Evolutionary conservation across 768 basidiomycete species (phyloP).

Genomic region (Hericium erinaceus): DNA sequence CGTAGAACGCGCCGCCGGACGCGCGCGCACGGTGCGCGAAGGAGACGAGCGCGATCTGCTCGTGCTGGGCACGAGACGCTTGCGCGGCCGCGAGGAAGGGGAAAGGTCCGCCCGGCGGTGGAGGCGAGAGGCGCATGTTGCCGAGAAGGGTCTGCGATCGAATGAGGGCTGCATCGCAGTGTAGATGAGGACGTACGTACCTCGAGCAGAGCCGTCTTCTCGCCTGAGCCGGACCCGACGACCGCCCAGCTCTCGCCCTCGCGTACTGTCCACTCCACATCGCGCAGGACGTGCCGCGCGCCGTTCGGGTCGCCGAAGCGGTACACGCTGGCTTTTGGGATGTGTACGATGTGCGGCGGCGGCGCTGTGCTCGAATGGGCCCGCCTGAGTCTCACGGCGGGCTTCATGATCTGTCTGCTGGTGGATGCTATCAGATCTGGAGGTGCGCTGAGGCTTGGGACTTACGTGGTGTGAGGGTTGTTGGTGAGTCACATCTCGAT

Average conservation of each 20-base stretch:
- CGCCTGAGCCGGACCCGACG: conserved; percentile 53
- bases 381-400: not conserved
- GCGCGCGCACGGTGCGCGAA: conserved; percentile 54
- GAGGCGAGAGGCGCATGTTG: conserved; percentile 60
- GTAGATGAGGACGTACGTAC: conserved; percentile 24
- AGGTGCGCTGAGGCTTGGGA: not conserved
- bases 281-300: conserved; percentile 37
- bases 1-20: conserved; percentile 71
- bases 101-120: conserved; percentile 63
- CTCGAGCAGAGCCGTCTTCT: conserved; percentile 56
- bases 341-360: conserved; percentile 8
- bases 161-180: not conserved
- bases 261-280: conserved; percentile 49
- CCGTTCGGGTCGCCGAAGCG: conserved; percentile 48
- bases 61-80: conserved; percentile 27
- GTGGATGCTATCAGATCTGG: not conserved
- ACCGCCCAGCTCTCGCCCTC: conserved; percentile 70
- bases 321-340: conserved; percentile 44
- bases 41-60: conserved; percentile 47
- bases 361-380: not conserved
- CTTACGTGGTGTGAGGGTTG: not conserved
- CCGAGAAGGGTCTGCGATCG: conserved; percentile 52
- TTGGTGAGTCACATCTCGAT: not conserved
- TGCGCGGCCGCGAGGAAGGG: conserved; percentile 47
- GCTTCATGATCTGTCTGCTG: not conserved